Evolutionary conservation across 768 basidiomycete species (phyloP).

Genomic region (Podaxis mareebaensis): DNA sequence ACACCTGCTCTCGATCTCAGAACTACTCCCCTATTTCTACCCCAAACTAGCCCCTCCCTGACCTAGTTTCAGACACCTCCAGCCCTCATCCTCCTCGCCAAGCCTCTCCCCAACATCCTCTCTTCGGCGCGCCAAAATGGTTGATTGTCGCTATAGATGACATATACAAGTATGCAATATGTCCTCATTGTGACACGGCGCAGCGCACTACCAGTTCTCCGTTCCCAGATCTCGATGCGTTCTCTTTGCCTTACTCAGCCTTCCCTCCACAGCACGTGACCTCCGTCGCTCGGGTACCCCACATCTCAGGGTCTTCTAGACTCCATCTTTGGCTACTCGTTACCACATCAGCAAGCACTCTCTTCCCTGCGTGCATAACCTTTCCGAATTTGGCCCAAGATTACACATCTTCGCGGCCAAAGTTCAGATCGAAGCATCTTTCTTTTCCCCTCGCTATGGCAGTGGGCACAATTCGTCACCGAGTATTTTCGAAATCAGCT

Average conservation of each 20-base stretch:
- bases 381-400: background rate
- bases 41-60: background rate
- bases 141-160: background rate
- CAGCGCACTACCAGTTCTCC: background rate
- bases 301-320: constrained; percentile 7
- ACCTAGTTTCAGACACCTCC: background rate
- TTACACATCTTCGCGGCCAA: background rate
- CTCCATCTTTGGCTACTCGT: background rate
- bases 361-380: constrained; percentile 1
- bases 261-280: constrained; percentile 4
- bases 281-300: constrained; percentile 6
- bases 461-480: background rate
- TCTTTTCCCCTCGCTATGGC: background rate
- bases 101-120: background rate
- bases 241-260: background rate
- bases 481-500: background rate
- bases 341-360: background rate
- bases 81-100: too few relatives aligned
- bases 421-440: background rate
- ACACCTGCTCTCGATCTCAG: background rate
- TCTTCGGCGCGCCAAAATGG: background rate
- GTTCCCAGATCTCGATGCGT: background rate
- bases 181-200: background rate
- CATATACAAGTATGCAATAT: background rate
- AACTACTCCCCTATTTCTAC: background rate